Percentiles rank a stretch among this genome's conserved stretches.
These are phyloP conservation scores for Diaporthe helianthi DNA, from an alignment of 2,329 filamentous ascomycete genomes.

Conservation along the genomic window DNA sequence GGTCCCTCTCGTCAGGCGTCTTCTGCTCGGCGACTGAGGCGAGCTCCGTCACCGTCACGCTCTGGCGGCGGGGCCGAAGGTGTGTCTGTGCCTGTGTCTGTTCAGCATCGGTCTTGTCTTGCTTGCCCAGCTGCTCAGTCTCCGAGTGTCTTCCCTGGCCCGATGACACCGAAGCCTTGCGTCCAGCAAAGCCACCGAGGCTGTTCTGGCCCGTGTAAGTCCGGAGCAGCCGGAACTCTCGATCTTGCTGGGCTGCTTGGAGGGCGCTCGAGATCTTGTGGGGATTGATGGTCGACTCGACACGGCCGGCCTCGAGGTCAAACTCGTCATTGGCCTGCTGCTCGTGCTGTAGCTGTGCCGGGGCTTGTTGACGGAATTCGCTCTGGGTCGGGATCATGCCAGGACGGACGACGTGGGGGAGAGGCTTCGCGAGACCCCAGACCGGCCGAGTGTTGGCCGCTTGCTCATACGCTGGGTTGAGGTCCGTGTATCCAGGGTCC, in stretches of 20 bases:
- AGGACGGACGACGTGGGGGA: slow-evolving; percentile 59
- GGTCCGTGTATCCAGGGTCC: slow-evolving; percentile 59
- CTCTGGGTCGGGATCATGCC: slow-evolving; percentile 58
- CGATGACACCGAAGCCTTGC: slow-evolving; percentile 29
- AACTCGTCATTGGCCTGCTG: slow-evolving; percentile 29
- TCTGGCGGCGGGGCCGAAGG: slow-evolving; percentile 9
- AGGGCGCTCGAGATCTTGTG: slow-evolving; percentile 31
- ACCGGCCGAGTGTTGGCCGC: slow-evolving; percentile 56
- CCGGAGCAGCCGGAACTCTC: slow-evolving; percentile 31
- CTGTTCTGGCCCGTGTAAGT: slow-evolving; percentile 27
- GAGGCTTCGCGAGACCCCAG: slow-evolving; percentile 60
- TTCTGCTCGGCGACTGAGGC: slow-evolving; percentile 26
- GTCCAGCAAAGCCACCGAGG: slow-evolving; percentile 11
- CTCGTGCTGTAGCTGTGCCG: slow-evolving; percentile 29
- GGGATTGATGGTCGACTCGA: slow-evolving; percentile 31
- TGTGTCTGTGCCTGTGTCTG: not conserved
- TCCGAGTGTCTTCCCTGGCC: slow-evolving; percentile 1
- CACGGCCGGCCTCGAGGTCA: slow-evolving; percentile 32
- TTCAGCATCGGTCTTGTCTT: slow-evolving; percentile 13
- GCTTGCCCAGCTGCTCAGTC: slow-evolving; percentile 20
- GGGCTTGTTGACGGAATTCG: slow-evolving; percentile 43
- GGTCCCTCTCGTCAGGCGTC: slow-evolving; percentile 26
- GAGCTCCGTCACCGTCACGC: slow-evolving; percentile 24
- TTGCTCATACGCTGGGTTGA: slow-evolving; percentile 63
- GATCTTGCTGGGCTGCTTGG: slow-evolving; percentile 32